These are phyloP conservation scores for Ceratocystis lukuohia DNA, from an alignment of 2,329 filamentous ascomycete species.

Conservation along the genomic window DNA sequence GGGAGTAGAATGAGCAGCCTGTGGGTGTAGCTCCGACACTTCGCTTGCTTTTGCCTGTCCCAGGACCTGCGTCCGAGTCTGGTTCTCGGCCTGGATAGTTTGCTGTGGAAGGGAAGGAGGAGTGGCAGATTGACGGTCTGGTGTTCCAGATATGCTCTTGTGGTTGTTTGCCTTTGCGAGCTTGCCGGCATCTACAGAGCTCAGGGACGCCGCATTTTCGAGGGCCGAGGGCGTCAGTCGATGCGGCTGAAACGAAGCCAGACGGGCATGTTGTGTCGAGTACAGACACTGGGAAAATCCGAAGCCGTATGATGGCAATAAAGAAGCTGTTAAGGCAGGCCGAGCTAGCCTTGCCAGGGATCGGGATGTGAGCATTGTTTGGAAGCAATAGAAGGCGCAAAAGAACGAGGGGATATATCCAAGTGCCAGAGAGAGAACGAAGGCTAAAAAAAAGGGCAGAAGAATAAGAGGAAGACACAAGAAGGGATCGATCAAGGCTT, in stretches of 20 bases:
- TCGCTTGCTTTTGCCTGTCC: background rate
- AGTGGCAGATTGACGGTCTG: constrained; percentile 7
- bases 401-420: background rate
- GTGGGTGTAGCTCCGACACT: background rate
- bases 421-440: background rate
- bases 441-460: background rate
- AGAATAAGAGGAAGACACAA: background rate
- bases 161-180: constrained; percentile 10
- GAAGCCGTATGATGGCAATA: background rate
- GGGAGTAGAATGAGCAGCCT: background rate
- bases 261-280: background rate
- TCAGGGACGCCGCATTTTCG: constrained; percentile 9
- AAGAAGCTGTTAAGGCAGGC: background rate
- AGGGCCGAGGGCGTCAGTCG: constrained; percentile 11
- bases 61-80: background rate
- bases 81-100: background rate
- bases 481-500: background rate
- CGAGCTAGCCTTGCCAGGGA: constrained; percentile 10
- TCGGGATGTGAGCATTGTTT: constrained; percentile 9
- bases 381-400: background rate
- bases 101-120: constrained; percentile 7
- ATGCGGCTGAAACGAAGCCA: constrained; percentile 16
- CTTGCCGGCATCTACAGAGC: constrained; percentile 12
- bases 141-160: background rate
- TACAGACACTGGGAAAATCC: constrained; percentile 1